Evolutionary conservation across 2,329 filamentous ascomycete species (phyloP), one percentile per base, ranked within the genome.

Genomic region (Cadophora sp.): DNA sequence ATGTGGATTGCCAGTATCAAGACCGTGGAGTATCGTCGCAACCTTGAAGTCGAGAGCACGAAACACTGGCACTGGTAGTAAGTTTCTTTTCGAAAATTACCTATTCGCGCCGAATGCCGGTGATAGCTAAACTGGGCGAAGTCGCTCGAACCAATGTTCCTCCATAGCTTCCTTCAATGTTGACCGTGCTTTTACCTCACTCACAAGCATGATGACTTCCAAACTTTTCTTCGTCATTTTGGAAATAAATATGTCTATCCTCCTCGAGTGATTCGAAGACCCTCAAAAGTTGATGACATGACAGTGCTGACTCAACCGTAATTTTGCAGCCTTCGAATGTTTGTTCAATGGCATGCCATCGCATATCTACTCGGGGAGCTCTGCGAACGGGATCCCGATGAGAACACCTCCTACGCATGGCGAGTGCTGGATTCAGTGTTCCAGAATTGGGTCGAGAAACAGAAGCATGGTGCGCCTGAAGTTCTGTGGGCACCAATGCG

Each of bases 11-110:
- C 47, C 4, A 60, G 56, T 47, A 61, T 65, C 22, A 47, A 65
- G 47, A 43, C 47, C 20, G 63, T 65, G 9, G 63, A 65, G 27
- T 36, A 53, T 22, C 63, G 63, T 27, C 63, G 63, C 11, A 50
- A 60, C 33, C 63, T 65, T 4, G 63, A 65, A 39, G 47, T 39
- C 39, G 63, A 65, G 24, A 65, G 27, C 2, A 47, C 56, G 14
- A 65, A 65, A n/a, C 45, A 65, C 14, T 65, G 63, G 63, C 63
- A 61, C 55, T 65, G 63, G 63, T 65, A 60, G 27, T 30, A 6
- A 30, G 27, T 30, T 30, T 30, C 27, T 30, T 30, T 30, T 30
- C 6, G 27, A 6, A 30, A 30, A 30, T 30, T 30, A 30, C 27
- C 27, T 6, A 30, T 30, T 30, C 27, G 27, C 27, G 27, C 27